Conservation (phyloP, 2,329 filamentous ascomycete species). For the Fonsecaea erecta region DNA sequence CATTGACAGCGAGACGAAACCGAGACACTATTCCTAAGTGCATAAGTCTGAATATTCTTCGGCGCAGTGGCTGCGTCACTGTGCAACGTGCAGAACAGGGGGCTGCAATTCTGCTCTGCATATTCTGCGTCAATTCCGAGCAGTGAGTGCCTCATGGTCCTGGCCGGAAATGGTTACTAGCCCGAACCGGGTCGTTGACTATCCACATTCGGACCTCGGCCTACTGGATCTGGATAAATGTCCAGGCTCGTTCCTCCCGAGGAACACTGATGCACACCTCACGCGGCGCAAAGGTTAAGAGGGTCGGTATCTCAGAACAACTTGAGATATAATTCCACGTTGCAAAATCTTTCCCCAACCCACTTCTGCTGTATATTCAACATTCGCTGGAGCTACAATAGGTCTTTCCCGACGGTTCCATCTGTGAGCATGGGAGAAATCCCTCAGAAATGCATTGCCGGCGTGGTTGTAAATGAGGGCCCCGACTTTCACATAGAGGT, state of each 20-base stretch:
- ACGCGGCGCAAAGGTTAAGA: not conserved
- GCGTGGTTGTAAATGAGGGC: slow-evolving; percentile 35
- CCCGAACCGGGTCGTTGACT: too few relatives aligned
- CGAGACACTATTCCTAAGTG: too few relatives aligned
- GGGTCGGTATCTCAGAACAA: not conserved
- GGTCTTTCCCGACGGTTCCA: not conserved
- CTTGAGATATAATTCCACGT: not conserved
- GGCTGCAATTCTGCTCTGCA: too few relatives aligned
- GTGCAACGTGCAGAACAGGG: too few relatives aligned
- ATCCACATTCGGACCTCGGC: not conserved
- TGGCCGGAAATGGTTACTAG: too few relatives aligned
- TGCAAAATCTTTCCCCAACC: not conserved
- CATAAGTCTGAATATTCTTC: too few relatives aligned
- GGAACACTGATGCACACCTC: not conserved
- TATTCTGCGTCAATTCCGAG: too few relatives aligned
- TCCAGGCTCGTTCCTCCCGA: not conserved
- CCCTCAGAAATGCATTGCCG: slow-evolving; percentile 33
- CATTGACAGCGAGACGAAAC: too few relatives aligned
- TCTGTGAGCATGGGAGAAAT: slow-evolving; percentile 21
- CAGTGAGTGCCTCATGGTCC: too few relatives aligned
- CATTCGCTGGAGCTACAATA: not conserved
- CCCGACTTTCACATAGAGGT: slow-evolving; percentile 36
- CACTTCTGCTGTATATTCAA: not conserved
- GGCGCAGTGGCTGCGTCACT: too few relatives aligned
- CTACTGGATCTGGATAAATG: not conserved